Base-by-base conservation (phyloP, 306 rosid genomes). In the Prunus mongolica region DNA sequence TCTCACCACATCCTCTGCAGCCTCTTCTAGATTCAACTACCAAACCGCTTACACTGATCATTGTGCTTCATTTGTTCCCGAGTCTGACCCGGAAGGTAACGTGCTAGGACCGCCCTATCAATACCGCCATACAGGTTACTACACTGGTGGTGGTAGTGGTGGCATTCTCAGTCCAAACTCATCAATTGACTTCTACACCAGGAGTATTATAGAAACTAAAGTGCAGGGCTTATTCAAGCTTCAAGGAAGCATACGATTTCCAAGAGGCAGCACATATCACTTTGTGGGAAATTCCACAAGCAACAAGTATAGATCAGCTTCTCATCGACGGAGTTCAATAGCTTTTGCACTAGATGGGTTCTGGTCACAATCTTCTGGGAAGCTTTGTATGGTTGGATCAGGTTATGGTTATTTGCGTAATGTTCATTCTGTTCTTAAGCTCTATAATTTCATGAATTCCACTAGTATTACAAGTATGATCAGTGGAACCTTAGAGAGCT, bases 321-420 rank as follows among this genome's bases (percentile, higher is more conserved):
- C 20, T 30, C 19, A 13, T 44, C 69, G 3, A 19, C 44, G 32
- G 49, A 9, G 8, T 0, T 20, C 61, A 13, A 16, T 76, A 2
- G 66, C 12, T 18, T 78, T 87, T 32, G 69, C 2, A 30, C 86
- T 91, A 55, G 67, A 58, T 9, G 96, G 93, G 13, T 88, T 85
- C 71, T 91, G 93, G 93, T 91, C 90, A 60, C 64, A 62, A 65
- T 75, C 91, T 60, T 79, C 81, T 6, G 90, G 88, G 65, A 79
- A 82, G 52, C 74, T 88, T 69, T 88, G 96, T 68, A 81, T 84
- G 88, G 88, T 91, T 70, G 93, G 91, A 2, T 65, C 56, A 6
- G 79, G 79, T 25, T 54, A 0, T 27, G 57, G 74, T n/a, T 30
- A 77, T 3, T 52, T 30, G 71, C 44, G 38, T 18, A 6, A 75